These are phyloP conservation scores for Phytophthora kernoviae DNA, from an alignment of 352 stramenopile species.

Conservation along the genomic window DNA sequence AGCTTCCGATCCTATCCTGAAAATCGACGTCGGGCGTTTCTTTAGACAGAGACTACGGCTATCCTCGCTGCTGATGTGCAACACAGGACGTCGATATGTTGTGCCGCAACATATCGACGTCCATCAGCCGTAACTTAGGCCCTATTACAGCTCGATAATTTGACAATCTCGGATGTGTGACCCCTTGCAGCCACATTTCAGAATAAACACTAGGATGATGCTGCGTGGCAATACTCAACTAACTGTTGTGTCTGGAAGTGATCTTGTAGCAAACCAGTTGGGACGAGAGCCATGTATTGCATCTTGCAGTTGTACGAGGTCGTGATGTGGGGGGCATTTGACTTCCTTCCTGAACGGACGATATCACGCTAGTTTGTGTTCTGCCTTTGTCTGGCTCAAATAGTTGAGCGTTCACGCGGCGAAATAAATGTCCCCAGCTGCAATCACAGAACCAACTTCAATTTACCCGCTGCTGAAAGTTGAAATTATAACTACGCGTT, in stretches of 20 bases:
- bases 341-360: too few relatives aligned
- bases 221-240: too few relatives aligned
- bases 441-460: slow-evolving; percentile 15
- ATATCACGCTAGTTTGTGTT: too few relatives aligned
- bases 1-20: slow-evolving; percentile 33
- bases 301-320: too few relatives aligned
- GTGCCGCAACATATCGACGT: not conserved
- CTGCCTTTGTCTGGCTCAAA: not conserved
- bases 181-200: not conserved
- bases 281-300: too few relatives aligned
- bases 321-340: too few relatives aligned
- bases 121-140: too few relatives aligned
- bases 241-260: too few relatives aligned
- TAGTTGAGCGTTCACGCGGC: slow-evolving; percentile 12
- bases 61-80: slow-evolving; percentile 10
- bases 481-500: not conserved
- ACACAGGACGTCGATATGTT: not conserved
- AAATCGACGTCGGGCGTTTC: slow-evolving; percentile 31
- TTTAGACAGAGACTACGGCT: slow-evolving; percentile 14
- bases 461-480: not conserved
- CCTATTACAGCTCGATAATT: slow-evolving; percentile 5
- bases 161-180: slow-evolving; percentile 12
- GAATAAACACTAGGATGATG: too few relatives aligned
- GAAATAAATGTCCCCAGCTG: slow-evolving; percentile 24
- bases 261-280: too few relatives aligned